Evolutionary conservation across 257 asterid species (phyloP).

Genomic region (Handroanthus guayacan): DNA sequence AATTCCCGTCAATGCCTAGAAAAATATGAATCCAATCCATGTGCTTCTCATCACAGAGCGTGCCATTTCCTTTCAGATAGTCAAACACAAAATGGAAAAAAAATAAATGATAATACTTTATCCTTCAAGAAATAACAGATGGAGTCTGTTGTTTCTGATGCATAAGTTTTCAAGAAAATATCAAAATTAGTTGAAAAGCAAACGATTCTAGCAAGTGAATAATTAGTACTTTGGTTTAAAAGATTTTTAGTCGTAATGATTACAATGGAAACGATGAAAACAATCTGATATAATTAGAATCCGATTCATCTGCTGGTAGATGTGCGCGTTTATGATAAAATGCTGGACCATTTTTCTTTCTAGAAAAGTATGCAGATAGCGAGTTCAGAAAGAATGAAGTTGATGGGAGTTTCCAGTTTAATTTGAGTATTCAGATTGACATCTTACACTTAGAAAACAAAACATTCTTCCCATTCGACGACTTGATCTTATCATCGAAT

Average conservation of each 20-base stretch:
- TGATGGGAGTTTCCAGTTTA: background rate
- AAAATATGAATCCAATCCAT: conserved; percentile 32
- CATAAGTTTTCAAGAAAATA: background rate
- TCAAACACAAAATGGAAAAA: background rate
- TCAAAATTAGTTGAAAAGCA: background rate
- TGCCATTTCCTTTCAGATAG: conserved; percentile 12
- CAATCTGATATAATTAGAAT: conserved; percentile 11
- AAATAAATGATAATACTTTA: background rate
- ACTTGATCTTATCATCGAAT: conserved; percentile 22
- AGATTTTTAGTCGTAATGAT: background rate
- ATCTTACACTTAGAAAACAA: conserved; percentile 20
- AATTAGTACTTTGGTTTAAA: background rate
- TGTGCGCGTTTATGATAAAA: conserved; percentile 37
- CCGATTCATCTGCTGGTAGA: conserved; percentile 31
- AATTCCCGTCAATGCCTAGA: background rate
- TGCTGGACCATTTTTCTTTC: conserved; percentile 40
- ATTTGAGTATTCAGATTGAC: background rate
- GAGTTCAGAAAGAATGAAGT: conserved; percentile 1
- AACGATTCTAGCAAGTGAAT: background rate
- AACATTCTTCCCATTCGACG: conserved; percentile 31
- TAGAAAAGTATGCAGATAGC: conserved; percentile 13
- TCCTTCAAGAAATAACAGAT: conserved; percentile 7
- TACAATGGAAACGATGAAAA: conserved; percentile 34
- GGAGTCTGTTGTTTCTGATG: conserved; percentile 2
- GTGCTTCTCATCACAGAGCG: conserved; percentile 11